phyloP scores from a whole-genome alignment of 345 rosid genomes.

The Eucalyptus erythrocorys region DNA sequence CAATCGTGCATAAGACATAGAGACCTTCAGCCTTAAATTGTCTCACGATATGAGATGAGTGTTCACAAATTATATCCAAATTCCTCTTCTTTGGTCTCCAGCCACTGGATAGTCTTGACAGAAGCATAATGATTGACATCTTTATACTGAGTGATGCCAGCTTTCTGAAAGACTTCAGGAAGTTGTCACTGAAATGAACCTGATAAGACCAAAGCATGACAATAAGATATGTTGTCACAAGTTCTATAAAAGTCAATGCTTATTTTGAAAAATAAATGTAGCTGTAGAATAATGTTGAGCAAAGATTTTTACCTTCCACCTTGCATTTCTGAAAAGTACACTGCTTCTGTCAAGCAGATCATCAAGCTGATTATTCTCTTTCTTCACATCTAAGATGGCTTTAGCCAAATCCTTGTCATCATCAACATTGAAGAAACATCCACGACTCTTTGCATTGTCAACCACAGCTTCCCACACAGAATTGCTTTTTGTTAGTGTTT shows the following conservation, averaged over 20 bases:
- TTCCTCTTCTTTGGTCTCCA: slow-evolving; percentile 36
- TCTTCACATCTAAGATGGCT: slow-evolving; percentile 16
- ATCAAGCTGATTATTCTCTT: slow-evolving; percentile 23
- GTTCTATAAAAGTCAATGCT: too few relatives aligned
- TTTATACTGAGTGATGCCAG: slow-evolving; percentile 7
- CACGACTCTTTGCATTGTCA: slow-evolving; percentile 23
- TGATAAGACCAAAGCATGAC: background rate
- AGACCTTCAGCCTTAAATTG: slow-evolving; percentile 22
- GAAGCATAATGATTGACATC: slow-evolving; percentile 6
- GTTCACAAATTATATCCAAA: slow-evolving; percentile 11
- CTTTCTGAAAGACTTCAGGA: slow-evolving; percentile 33
- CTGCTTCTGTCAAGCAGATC: slow-evolving; percentile 20
- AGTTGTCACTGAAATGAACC: slow-evolving; percentile 41
- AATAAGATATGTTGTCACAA: background rate
- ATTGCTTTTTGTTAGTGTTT: slow-evolving; percentile 12
- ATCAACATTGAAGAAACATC: slow-evolving; percentile 29
- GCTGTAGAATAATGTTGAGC: background rate
- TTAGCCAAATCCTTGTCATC: slow-evolving; percentile 22
- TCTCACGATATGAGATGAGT: slow-evolving; percentile 24
- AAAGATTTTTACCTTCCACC: slow-evolving; percentile 33
- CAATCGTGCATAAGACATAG: slow-evolving; percentile 29
- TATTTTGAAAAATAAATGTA: background rate
- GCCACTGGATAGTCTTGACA: slow-evolving; percentile 29
- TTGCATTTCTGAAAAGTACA: slow-evolving; percentile 14
- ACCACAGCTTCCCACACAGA: slow-evolving; percentile 31